Base-by-base conservation (phyloP, 176 grass and related monocot species). In the Puccinellia tenuiflora region DNA sequence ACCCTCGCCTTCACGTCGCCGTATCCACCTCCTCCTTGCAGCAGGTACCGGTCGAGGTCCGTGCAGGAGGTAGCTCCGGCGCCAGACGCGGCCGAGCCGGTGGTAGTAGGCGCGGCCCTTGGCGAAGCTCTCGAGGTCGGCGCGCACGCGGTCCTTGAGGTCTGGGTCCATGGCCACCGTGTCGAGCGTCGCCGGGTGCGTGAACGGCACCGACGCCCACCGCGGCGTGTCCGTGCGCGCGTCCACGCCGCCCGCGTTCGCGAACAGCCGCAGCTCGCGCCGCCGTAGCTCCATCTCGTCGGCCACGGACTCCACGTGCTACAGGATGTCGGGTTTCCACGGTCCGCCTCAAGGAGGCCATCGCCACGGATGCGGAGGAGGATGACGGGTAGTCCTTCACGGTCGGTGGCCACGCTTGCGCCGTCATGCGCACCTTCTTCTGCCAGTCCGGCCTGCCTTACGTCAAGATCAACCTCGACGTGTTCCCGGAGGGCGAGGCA, bases 381-480 rank as follows among this genome's bases (percentile, higher is more conserved):
- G n/a, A n/a, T n/a, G n/a, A n/a, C n/a, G n/a, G n/a, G n/a, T n/a
- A n/a, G n/a, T n/a, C n/a, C n/a, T n/a, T n/a, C n/a, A n/a, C n/a
- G n/a, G n/a, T n/a, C n/a, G n/a, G n/a, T n/a, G n/a, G 96, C 88
- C 96, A 92, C 18, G 96, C 95, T 61, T 98, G 96, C 80, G 85
- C 84, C 47, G 96, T 92, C 20, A 90, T 98, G 56, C 90, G 96
- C 9, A 61, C 88, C 34, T 98, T 93, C 83, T 87, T 98, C 61
- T 76, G 92, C 0, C 82, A 88, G 31, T 87, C 83, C 0, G 79
- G 75, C 51, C 83, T 98, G n/a, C 89, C 92, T 3, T 98, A 93
- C 75, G 92, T 98, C 6, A 92, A 98, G 83, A 90, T 98, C 84
- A 98, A 98, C 84, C 76, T 98, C 0, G 96, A 98, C 69, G 92